Evolutionary conservation across 2,329 filamentous ascomycete species (phyloP).

Genomic region (Colletotrichum sp.): DNA sequence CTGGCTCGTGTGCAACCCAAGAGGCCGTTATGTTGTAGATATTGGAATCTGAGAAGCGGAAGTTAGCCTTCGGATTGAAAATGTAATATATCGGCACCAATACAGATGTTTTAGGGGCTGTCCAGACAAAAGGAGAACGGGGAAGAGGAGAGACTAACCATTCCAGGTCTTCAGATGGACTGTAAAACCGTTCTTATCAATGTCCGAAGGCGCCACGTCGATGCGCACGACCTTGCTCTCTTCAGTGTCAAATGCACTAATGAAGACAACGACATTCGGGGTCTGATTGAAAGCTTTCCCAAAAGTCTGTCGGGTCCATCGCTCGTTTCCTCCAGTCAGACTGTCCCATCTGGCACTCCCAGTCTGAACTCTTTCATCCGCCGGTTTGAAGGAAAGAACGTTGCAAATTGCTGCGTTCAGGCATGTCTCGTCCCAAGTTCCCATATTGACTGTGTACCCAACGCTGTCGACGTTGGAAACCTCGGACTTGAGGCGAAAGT

Average conservation of each 20-base stretch:
- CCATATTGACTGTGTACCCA: fast-evolving
- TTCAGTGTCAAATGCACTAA: not conserved
- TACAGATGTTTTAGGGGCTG: no score
- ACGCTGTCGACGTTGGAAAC: not conserved
- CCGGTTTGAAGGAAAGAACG: not conserved
- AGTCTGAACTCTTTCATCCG: not conserved
- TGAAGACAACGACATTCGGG: not conserved
- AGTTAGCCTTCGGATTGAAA: no score
- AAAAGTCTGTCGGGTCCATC: not conserved
- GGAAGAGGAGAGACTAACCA: not conserved
- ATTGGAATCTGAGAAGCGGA: no score
- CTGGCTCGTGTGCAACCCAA: not conserved
- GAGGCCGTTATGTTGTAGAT: not conserved
- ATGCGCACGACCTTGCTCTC: not conserved
- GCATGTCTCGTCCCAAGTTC: not conserved
- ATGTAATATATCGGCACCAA: no score
- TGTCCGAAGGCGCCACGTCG: not conserved
- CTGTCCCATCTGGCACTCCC: not conserved
- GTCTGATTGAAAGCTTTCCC: not conserved
- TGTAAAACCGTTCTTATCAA: not conserved
- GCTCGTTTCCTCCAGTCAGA: not conserved
- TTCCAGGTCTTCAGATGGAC: not conserved
- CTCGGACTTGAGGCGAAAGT: not conserved
- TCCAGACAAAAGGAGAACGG: no score
- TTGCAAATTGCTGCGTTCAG: not conserved